These are phyloP conservation scores for Claviceps capensis DNA, from an alignment of 2,329 filamentous ascomycete species.

Conservation along the genomic window DNA sequence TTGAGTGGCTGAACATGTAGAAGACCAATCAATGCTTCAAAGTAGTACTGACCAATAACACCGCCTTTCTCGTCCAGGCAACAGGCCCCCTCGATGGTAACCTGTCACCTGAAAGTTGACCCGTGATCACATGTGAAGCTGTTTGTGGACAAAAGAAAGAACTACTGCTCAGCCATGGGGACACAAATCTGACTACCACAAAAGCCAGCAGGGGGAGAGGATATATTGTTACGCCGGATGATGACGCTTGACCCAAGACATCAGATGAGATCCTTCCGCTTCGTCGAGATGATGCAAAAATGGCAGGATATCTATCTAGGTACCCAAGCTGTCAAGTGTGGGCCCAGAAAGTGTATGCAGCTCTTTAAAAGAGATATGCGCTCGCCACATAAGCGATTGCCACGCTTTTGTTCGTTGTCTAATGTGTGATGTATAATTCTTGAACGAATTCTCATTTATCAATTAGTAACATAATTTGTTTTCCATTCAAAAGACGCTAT, in stretches of 20 bases:
- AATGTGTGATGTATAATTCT: too few relatives aligned
- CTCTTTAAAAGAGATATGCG: neutral
- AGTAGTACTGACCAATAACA: too few relatives aligned
- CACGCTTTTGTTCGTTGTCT: neutral
- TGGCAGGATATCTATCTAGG: too few relatives aligned
- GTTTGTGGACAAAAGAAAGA: neutral
- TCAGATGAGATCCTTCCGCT: neutral
- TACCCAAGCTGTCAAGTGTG: neutral
- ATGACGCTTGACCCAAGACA: neutral
- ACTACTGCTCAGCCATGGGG: neutral
- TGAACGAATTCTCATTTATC: neutral
- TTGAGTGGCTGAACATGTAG: too few relatives aligned
- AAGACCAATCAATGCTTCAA: too few relatives aligned
- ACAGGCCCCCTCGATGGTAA: neutral
- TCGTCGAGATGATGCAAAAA: neutral
- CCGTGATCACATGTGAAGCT: neutral
- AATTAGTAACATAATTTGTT: neutral
- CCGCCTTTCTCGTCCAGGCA: neutral
- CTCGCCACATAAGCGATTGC: neutral
- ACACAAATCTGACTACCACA: neutral
- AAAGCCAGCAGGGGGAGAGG: neutral
- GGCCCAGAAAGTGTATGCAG: neutral
- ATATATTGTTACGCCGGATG: neutral
- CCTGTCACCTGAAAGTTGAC: neutral
- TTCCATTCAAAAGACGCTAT: neutral